These are phyloP conservation scores for Pogostemon cablin DNA, from an alignment of 257 asterid genomes.

Conservation along the genomic window DNA sequence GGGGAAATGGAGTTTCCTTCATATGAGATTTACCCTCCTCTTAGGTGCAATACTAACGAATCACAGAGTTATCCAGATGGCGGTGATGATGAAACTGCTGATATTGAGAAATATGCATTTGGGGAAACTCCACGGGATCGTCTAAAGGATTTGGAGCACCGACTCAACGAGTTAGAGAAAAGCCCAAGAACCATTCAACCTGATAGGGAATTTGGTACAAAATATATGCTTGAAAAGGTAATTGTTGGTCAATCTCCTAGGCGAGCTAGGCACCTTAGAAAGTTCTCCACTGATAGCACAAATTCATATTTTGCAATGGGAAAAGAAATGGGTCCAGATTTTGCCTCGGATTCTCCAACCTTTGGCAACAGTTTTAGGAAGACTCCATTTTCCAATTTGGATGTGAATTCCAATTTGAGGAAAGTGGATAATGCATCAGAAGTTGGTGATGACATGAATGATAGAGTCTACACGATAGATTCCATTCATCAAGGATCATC, in stretches of 20 bases:
- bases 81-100: conserved; percentile 63
- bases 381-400: conserved; percentile 48
- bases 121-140: conserved; percentile 73
- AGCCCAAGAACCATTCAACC: conserved; percentile 66
- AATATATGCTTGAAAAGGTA: conserved; percentile 73
- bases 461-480: conserved; percentile 90
- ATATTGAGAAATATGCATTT: conserved; percentile 73
- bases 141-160: conserved; percentile 67
- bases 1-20: conserved; percentile 56
- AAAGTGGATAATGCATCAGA: conserved; percentile 69
- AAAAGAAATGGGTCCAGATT: conserved; percentile 57
- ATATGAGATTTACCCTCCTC: conserved; percentile 79
- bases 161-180: conserved; percentile 78
- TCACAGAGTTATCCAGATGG: conserved; percentile 51
- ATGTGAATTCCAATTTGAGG: conserved; percentile 51
- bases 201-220: conserved; percentile 56
- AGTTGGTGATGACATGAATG: conserved; percentile 70
- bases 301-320: conserved; percentile 45
- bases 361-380: conserved; percentile 53
- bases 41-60: conserved; percentile 66
- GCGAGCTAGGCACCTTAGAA: conserved; percentile 58
- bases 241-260: conserved; percentile 79
- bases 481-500: conserved; percentile 66
- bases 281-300: conserved; percentile 61
- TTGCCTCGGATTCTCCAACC: conserved; percentile 57